Conservation (phyloP, 768 basidiomycete genomes). For the Boletus huronensis region DNA sequence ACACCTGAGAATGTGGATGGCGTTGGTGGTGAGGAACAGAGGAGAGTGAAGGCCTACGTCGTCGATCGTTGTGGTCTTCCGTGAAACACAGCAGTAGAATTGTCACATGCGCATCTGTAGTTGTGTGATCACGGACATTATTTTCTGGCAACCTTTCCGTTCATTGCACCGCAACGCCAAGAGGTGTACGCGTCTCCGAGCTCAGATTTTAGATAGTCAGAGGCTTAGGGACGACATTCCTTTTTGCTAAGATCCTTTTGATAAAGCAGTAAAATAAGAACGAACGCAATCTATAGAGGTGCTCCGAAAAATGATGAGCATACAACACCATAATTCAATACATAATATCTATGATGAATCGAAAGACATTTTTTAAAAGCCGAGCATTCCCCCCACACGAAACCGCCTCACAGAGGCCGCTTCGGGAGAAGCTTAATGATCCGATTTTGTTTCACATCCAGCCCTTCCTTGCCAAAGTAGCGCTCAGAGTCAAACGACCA, state of each 20-base stretch:
- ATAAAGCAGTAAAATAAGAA: slow-evolving; percentile 13
- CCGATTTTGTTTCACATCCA: slow-evolving; percentile 50
- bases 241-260: slow-evolving; percentile 1
- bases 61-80: slow-evolving; percentile 60
- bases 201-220: slow-evolving; percentile 1
- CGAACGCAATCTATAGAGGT: neutral
- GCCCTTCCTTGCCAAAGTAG: slow-evolving; percentile 62
- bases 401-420: slow-evolving; percentile 20
- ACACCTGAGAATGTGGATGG: slow-evolving; percentile 88
- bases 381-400: neutral
- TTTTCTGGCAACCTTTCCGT: neutral
- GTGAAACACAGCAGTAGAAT: slow-evolving; percentile 5
- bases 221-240: neutral
- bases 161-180: neutral
- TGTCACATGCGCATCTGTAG: neutral
- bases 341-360: slow-evolving; percentile 8
- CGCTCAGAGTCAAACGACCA: slow-evolving; percentile 71
- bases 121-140: neutral
- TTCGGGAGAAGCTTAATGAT: slow-evolving; percentile 49
- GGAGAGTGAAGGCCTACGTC: slow-evolving; percentile 72
- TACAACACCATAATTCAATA: slow-evolving; percentile 9
- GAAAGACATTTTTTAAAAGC: neutral
- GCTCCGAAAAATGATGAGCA: neutral
- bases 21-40: slow-evolving; percentile 87
- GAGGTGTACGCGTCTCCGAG: neutral